Conservation (phyloP, 2,329 filamentous ascomycete genomes). For the Coleophoma eucalyptorum region DNA sequence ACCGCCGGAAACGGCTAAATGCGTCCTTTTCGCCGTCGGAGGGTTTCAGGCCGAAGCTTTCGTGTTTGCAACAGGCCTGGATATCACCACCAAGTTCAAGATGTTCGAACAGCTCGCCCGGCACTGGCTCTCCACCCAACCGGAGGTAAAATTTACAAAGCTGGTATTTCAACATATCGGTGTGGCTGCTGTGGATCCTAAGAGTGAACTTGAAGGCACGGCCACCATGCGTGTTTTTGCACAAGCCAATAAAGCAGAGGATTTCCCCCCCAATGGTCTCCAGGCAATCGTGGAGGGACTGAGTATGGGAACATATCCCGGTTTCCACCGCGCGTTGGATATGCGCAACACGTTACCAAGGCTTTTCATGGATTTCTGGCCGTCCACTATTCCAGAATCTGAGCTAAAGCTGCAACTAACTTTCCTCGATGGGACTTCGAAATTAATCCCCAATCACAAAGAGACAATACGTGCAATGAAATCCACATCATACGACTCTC, state of each 20-base stretch:
- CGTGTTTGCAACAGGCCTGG: slow-evolving; percentile 37
- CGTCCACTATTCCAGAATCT: slow-evolving; percentile 15
- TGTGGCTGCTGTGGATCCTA: background rate
- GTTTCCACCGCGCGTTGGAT: no score
- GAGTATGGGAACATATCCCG: no score
- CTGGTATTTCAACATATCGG: slow-evolving; percentile 20
- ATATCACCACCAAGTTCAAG: slow-evolving; percentile 15
- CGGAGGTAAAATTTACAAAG: slow-evolving; percentile 21
- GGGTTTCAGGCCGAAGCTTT: slow-evolving; percentile 40
- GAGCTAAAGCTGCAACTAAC: slow-evolving; percentile 11
- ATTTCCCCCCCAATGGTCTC: slow-evolving; percentile 30
- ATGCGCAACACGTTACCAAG: no score
- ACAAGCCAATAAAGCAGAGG: slow-evolving; percentile 37
- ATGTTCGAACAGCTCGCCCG: background rate
- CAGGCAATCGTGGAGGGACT: slow-evolving; percentile 34
- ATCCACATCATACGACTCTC: background rate
- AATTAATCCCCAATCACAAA: slow-evolving; percentile 4
- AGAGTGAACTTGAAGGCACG: slow-evolving; percentile 10
- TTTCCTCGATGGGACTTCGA: slow-evolving; percentile 15
- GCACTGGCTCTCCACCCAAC: background rate
- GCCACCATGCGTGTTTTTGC: slow-evolving; percentile 41
- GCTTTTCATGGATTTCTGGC: slow-evolving; percentile 24
- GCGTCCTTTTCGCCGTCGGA: slow-evolving; percentile 37
- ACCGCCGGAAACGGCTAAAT: slow-evolving; percentile 32
- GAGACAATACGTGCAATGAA: background rate